phyloP scores from a whole-genome alignment of 352 stramenopile species.

The Phytophthora quininea region DNA sequence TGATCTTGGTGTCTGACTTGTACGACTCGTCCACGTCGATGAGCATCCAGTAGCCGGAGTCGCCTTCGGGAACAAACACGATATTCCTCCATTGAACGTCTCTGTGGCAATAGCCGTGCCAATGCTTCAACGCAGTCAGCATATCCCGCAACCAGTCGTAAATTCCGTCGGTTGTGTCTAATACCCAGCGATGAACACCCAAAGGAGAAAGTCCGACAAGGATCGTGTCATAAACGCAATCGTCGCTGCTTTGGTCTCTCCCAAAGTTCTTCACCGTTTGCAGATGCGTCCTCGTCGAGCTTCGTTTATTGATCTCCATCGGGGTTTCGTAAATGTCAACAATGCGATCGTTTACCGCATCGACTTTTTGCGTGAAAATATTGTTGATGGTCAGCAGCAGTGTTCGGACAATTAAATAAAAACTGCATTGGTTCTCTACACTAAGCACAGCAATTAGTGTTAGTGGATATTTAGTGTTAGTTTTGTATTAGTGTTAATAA shows the following conservation, averaged over 20 bases:
- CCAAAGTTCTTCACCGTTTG: not conserved
- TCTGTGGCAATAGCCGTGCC: conserved; percentile 25
- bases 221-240: not conserved
- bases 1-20: conserved; percentile 7
- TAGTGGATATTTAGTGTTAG: too few species aligned
- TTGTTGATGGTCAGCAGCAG: too few species aligned
- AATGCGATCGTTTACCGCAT: not conserved
- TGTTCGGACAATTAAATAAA: too few species aligned
- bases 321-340: not conserved
- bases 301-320: not conserved
- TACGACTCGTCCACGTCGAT: conserved; percentile 29
- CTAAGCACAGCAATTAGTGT: too few species aligned
- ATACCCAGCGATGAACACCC: not conserved
- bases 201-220: not conserved
- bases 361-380: not conserved
- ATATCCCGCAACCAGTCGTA: conserved; percentile 17
- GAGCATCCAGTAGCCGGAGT: conserved; percentile 22
- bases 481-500: too few species aligned
- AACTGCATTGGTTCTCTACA: too few species aligned
- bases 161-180: conserved; percentile 3
- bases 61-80: conserved; percentile 18
- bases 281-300: not conserved
- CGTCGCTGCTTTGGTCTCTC: not conserved
- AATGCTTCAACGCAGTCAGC: conserved; percentile 20
- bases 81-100: conserved; percentile 25